Base-by-base conservation (phyloP, 768 basidiomycete genomes). In the Scleroderma citrinum region DNA sequence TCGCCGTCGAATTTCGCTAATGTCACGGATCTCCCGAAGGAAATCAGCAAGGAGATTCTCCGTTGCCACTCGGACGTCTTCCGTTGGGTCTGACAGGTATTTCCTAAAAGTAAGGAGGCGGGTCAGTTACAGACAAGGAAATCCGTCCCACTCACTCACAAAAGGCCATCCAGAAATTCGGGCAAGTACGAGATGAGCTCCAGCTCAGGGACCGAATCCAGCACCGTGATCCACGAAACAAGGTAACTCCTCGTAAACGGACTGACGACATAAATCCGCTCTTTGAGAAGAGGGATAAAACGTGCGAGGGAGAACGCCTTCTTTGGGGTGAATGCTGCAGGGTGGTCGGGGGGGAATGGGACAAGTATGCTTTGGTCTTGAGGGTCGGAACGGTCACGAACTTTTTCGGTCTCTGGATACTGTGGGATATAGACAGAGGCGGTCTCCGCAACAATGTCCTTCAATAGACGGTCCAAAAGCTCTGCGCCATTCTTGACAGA, bases 401-500 rank as follows among this genome's bases (percentile, higher is more conserved):
- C 70, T 56, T 77, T 82, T 63, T 85, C 87, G 0, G 84, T 86
- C 62, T 91, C 89, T 2, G 84, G 80, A 61, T 88, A 88, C 50
- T 89, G 82, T 10, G 93, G 92, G 45, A 96, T 85, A 64, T 96
- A 97, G 31, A 89, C 86, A 1, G 93, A 92, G 2, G 95, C 96
- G 7, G 92, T 90, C 68, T 98, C 96, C 12, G 93, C 87, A 5
- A 98, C 95, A 42, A 97, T 95, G 57, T 99, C 96, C 62, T 98
- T 97, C 57, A 99, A 78, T n/a, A 97, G 78, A 17, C 95, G 81
- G 65, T 99, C 96, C 49, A 98, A 78, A 24, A 99, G 78, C 65
- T 99, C 96, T 1, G 96, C 94, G 2, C 95, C 95, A 60, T 97
- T 98, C 80, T 96, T 95, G 52, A 99, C 95, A 2, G 96, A 95